A percentile compares a stretch with the other conserved stretches of the same genome.
These are phyloP conservation scores for Shiraia bambusicola DNA, from an alignment of 2,329 filamentous ascomycete species.

Conservation along the genomic window DNA sequence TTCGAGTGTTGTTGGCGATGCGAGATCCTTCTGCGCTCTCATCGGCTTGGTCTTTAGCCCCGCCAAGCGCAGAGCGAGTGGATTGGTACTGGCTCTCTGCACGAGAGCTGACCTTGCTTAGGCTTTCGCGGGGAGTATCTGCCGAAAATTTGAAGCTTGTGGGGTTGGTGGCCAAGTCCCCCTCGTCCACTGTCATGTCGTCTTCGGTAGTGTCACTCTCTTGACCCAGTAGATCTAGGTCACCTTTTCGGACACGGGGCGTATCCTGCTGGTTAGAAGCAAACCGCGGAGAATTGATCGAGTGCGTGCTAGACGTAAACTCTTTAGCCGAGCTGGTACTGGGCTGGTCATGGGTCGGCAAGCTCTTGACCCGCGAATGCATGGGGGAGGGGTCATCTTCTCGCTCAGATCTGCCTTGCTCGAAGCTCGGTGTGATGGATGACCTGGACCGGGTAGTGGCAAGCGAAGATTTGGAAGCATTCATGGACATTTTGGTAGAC, in stretches of 20 bases:
- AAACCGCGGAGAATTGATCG: conserved; percentile 23
- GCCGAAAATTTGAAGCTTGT: conserved; percentile 23
- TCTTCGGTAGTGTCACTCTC: conserved; percentile 39
- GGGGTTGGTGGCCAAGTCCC: conserved; percentile 21
- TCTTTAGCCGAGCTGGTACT: conserved; percentile 20
- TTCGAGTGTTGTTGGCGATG: conserved; percentile 22
- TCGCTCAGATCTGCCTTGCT: conserved; percentile 18
- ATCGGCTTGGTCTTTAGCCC: conserved; percentile 23
- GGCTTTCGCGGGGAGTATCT: conserved; percentile 26
- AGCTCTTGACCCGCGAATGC: conserved; percentile 23
- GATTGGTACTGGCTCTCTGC: conserved; percentile 28
- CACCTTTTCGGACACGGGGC: conserved; percentile 22
- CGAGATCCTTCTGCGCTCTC: conserved; percentile 25
- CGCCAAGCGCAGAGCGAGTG: conserved; percentile 19
- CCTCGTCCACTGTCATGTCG: conserved; percentile 31
- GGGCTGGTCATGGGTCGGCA: conserved; percentile 20
- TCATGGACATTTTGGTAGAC: conserved; percentile 35
- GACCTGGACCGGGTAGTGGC: conserved; percentile 33
- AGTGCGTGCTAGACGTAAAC: conserved; percentile 10
- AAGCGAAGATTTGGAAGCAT: conserved; percentile 33
- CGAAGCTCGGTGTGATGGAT: conserved; percentile 25
- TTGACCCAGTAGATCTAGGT: conserved; percentile 27
- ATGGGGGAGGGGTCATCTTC: conserved; percentile 33
- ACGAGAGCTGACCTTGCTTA: conserved; percentile 24
- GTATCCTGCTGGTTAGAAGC: conserved; percentile 19